Evolutionary conservation across 1,284 basidiomycete species (phyloP), one percentile per base, ranked within the genome.

Genomic region (Acaromyces ingoldii): DNA sequence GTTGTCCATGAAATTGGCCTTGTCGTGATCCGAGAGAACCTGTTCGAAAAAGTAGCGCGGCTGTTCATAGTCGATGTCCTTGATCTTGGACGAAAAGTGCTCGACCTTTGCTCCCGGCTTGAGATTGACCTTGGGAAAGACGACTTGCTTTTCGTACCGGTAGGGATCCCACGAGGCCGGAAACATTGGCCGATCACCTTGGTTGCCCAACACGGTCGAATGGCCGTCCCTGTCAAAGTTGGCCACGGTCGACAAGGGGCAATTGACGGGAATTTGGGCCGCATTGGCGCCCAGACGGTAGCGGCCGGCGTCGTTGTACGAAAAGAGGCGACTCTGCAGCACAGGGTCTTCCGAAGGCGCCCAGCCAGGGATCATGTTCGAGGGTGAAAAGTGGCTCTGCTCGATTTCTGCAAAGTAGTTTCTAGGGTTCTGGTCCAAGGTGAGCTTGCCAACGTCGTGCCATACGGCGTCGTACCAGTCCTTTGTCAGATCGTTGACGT

Each of bases 231-330:
- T 13, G 22, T 42, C 22, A 11, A n/a, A 42, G 11, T 17, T 42
- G 11, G 15, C 40, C 4, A 37, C 36, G 3, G 40, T 19, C n/a
- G 78, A 80, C 51, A 85, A 70, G 1, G 88, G 85, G n/a, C 82
- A 81, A 75, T 96, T 95, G 73, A 92, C 86, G 4, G 91, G 91
- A 11, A 96, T 79, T 74, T 93, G 89, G 68, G 85, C 77, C 80
- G 93, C 92, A 81, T 95, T 95, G 55, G 77, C 67, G 33, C 89
- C 89, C 40, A 91, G 83, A 71, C 40, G 38, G 80, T 91, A 85
- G 58, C 89, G 84, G 77, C 92, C 90, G 6, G 91, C 89, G 76
- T 93, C 91, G 6, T 89, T 88, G 39, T 62, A 62, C n/a, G 57
- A 55, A 36, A 62, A 62, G 15, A 62, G 38, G 17, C 60, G 58